Base-by-base conservation (phyloP, 2,329 filamentous ascomycete species). In the Colletotrichum sp. region DNA sequence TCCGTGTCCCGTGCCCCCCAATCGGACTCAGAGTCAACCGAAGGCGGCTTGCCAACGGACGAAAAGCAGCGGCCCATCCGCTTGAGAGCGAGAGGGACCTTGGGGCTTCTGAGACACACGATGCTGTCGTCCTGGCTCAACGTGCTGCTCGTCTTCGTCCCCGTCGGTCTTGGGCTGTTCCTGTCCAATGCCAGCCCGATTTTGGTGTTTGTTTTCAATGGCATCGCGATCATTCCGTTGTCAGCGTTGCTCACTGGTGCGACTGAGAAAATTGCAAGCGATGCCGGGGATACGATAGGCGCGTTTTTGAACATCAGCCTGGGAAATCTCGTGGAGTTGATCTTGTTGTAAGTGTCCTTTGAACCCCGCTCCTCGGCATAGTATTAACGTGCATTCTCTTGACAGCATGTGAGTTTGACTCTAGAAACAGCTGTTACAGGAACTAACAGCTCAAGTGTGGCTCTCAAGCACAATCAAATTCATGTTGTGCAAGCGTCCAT, bases 401-500 rank as follows among this genome's bases (percentile, higher is more conserved):
- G 21, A 0, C 26, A 85, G 84, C 78, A 82, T 85, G 84, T 85
- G 78, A 80, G 84, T 81, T 3, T 28, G 1, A 13, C 9, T 15
- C 64, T 16, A 21, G 30, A 8, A 63, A 39, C 12, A 16, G 28
- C n/a, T 21, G 8, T 16, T 12, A 24, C 12, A 8, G 30, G 34
- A n/a, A 65, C 73, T 83, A 57, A 83, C 77, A 44, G 4, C 9
- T 6, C 4, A 80, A 93, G 92, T 78, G 92, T 87, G 66, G 86
- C 86, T 1, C 79, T 88, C 39, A 81, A 83, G 62, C 86, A 88
- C 83, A 88, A 94, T 81, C 92, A 95, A 81, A 94, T 95, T 65
- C 89, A 91, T 32, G 93, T 96, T 75, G 94, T 96, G 21, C 93
- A 95, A 82, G 94, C 94, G 8, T 95, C 94, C 0, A 87, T 96